Conservation (phyloP, 805 yeast species). For the Nakazawaea siamensis region DNA sequence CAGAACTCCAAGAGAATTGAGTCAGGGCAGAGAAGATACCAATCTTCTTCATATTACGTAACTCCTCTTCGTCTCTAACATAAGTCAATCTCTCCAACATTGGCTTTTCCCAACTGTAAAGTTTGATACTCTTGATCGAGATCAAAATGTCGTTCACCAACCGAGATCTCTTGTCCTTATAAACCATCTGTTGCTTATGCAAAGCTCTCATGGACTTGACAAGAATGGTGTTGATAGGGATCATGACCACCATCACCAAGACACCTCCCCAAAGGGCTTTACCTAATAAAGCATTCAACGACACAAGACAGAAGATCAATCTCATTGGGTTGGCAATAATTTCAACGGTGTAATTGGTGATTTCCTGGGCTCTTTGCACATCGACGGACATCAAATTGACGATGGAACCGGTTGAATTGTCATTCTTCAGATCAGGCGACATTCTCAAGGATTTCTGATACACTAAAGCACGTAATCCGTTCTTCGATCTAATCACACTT, state of each 20-base stretch:
- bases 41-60: conserved; percentile 40
- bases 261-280: conserved; percentile 53
- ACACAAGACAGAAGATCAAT: conserved; percentile 41
- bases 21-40: conserved; percentile 38
- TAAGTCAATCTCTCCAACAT: conserved; percentile 43
- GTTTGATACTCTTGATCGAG: conserved; percentile 55
- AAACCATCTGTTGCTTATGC: conserved; percentile 50
- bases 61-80: conserved; percentile 51
- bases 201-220: conserved; percentile 36
- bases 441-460: conserved; percentile 63
- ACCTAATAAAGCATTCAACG: conserved; percentile 50
- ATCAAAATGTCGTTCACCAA: conserved; percentile 51
- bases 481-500: conserved; percentile 56
- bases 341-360: conserved; percentile 45
- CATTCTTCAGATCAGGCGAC: conserved; percentile 56
- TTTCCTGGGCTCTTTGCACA: conserved; percentile 52
- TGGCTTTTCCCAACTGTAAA: conserved; percentile 66
- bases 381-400: conserved; percentile 76
- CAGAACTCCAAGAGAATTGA: conserved; percentile 53
- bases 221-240: conserved; percentile 46
- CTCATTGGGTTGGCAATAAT: conserved; percentile 53
- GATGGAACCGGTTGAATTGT: conserved; percentile 68
- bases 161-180: conserved; percentile 52
- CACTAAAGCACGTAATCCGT: conserved; percentile 58
- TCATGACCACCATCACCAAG: conserved; percentile 40